These are phyloP conservation scores for Penicillium pancosmium DNA, from an alignment of 495 filamentous ascomycete species.

Conservation along the genomic window DNA sequence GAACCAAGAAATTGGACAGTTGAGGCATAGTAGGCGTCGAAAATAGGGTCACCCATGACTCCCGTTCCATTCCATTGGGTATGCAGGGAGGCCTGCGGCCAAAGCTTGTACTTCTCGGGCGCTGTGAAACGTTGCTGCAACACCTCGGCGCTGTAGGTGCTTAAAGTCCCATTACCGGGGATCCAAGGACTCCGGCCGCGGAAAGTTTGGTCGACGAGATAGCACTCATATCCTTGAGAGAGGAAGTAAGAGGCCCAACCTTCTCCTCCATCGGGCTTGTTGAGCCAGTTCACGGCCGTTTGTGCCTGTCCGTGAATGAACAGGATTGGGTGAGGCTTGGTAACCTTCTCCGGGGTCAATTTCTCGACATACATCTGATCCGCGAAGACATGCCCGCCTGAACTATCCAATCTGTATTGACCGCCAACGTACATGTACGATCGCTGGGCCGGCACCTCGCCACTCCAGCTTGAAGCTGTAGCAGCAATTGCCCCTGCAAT, in stretches of 20 bases:
- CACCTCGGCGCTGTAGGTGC: conserved; percentile 34
- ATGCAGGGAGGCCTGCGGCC: conserved; percentile 49
- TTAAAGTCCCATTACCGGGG: conserved; percentile 30
- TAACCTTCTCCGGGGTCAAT: conserved; percentile 35
- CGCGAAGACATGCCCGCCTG: conserved; percentile 41
- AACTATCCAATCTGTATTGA: conserved; percentile 35
- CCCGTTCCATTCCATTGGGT: conserved; percentile 55
- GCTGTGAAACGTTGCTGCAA: conserved; percentile 47
- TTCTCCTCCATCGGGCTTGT: conserved; percentile 49
- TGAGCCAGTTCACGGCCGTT: conserved; percentile 52
- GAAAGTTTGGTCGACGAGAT: conserved; percentile 47
- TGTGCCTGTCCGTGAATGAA: conserved; percentile 57
- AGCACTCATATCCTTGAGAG: conserved; percentile 45
- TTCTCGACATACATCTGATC: conserved; percentile 63
- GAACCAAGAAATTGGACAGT: conserved; percentile 44
- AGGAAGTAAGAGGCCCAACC: conserved; percentile 54
- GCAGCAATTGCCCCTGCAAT: conserved; percentile 9
- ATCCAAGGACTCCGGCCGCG: conserved; percentile 46
- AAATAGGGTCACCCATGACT: conserved; percentile 42
- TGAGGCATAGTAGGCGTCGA: conserved; percentile 50
- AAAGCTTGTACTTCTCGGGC: conserved; percentile 34
- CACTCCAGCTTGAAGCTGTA: conserved; percentile 6
- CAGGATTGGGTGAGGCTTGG: conserved; percentile 47
- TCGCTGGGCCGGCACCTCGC: conserved; percentile 22
- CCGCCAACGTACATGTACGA: conserved; percentile 56